These are phyloP conservation scores for Grigorovia transvaalensis DNA, from an alignment of 805 yeast species.

Conservation along the genomic window DNA sequence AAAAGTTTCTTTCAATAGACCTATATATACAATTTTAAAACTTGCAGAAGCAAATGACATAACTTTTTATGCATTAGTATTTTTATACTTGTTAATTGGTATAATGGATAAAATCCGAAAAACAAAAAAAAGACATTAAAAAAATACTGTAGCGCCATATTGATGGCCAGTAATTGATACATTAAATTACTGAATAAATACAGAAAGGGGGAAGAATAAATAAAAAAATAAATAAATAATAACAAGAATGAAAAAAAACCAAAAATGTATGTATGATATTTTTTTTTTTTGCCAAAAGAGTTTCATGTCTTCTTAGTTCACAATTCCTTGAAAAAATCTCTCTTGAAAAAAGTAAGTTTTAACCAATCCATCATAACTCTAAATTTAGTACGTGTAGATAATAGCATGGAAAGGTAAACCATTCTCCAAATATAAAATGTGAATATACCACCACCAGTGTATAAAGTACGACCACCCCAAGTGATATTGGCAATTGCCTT, in stretches of 20 bases:
- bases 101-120: too few species aligned
- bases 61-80: too few species aligned
- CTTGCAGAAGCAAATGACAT: too few species aligned
- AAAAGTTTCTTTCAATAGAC: constrained; percentile 42
- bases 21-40: too few species aligned
- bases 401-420: constrained; percentile 81
- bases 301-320: constrained; percentile 8
- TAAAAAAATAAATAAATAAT: neutral
- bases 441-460: constrained; percentile 77
- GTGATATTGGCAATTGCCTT: constrained; percentile 89
- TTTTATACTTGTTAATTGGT: too few species aligned
- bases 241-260: constrained; percentile 3
- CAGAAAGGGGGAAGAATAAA: too few species aligned
- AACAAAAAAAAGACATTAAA: too few species aligned
- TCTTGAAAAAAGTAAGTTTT: constrained; percentile 78
- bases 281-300: too few species aligned
- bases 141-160: too few species aligned
- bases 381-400: constrained; percentile 77
- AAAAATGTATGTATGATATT: neutral
- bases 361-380: constrained; percentile 83
- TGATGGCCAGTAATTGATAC: too few species aligned
- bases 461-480: constrained; percentile 66
- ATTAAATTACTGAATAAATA: too few species aligned
- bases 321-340: constrained; percentile 85
- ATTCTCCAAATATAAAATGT: constrained; percentile 92